Base-by-base conservation (phyloP, 331 rosid genomes). In the Rosa hybrid region DNA sequence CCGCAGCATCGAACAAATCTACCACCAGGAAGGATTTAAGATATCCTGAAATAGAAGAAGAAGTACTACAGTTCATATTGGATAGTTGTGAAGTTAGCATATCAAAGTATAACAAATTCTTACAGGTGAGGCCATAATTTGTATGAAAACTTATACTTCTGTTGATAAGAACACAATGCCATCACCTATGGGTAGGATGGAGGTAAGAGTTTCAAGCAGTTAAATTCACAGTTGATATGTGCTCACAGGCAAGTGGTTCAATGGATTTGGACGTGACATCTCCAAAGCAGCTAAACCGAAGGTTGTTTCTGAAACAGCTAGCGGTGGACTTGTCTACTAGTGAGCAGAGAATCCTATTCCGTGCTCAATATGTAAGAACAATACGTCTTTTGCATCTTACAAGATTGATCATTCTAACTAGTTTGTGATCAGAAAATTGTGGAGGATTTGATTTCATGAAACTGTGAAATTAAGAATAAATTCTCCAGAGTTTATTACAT, bases 211-310 rank as follows among this genome's bases (percentile, higher is more conserved):
- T 1, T 57, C 69, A 25, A 45, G 69, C 27, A 10, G 6, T 44
- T 25, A 25, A 57, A 30, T 5, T 38, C 62, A 25, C 17, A 14
- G 39, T 4, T 0, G 10, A 48, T 68, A 53, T 53, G 30, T 83
- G 51, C 80, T 83, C 23, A 77, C 88, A 92, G 99, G 93, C 77
- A 82, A 93, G 99, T 90, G 99, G 99, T 84, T 84, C 99, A 42
- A 89, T 93, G 86, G 97, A 95, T 85, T 87, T 95, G 82, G 98
- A 95, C 23, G 91, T 93, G 82, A 88, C 99, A 50, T 95, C 96
- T 65, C 99, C 99, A 1, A 93, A 93, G 86, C 97, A 88, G 82
- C 94, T 93, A 76, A 95, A 93, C 79, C 87, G 99, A 75, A 84
- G 93, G 83, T 82, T 95, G 74, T 93, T 95, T 86, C 90, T 95